A percentile compares a stretch with the other conserved stretches of the same genome.
Evolutionary conservation across 345 rosid species (phyloP).

Genomic region (Psidium friedrichsthalianum): DNA sequence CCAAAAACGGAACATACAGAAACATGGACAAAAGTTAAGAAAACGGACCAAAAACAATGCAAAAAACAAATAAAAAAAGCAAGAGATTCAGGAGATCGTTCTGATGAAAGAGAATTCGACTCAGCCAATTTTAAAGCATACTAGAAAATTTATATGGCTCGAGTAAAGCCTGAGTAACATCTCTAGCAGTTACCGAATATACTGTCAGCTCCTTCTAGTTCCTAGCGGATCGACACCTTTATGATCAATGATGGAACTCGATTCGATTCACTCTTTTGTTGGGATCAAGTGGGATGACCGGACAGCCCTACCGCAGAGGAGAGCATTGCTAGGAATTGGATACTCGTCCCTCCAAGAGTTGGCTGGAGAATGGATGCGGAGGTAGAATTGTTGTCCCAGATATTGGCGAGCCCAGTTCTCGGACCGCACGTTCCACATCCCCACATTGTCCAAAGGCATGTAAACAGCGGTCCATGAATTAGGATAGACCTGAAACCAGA

Average conservation of each 20-base stretch:
- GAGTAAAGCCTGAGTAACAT: neutral
- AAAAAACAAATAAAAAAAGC: neutral
- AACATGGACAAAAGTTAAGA: neutral
- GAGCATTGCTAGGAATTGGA: constrained; percentile 52
- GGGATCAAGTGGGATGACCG: constrained; percentile 15
- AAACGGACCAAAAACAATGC: neutral
- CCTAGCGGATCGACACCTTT: neutral
- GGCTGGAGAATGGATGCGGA: constrained; percentile 37
- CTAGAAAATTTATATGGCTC: neutral
- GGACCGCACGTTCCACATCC: constrained; percentile 74
- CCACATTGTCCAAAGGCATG: constrained; percentile 64
- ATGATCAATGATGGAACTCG: neutral
- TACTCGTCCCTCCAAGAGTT: constrained; percentile 62
- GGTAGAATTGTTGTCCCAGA: constrained; percentile 65
- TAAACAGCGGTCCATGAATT: constrained; percentile 62
- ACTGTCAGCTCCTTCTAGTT: neutral
- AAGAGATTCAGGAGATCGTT: neutral
- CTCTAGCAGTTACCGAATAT: neutral
- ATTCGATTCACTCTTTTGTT: neutral
- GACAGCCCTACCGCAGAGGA: constrained; percentile 46
- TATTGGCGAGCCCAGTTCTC: constrained; percentile 64
- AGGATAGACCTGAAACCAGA: constrained; percentile 46
- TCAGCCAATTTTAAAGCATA: neutral
- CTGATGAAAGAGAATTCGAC: neutral
- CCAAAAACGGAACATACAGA: neutral